Percentiles rank a stretch among this genome's conserved stretches.
Conservation (phyloP, 2,329 filamentous ascomycete species). For the Aschersonia sp. region DNA sequence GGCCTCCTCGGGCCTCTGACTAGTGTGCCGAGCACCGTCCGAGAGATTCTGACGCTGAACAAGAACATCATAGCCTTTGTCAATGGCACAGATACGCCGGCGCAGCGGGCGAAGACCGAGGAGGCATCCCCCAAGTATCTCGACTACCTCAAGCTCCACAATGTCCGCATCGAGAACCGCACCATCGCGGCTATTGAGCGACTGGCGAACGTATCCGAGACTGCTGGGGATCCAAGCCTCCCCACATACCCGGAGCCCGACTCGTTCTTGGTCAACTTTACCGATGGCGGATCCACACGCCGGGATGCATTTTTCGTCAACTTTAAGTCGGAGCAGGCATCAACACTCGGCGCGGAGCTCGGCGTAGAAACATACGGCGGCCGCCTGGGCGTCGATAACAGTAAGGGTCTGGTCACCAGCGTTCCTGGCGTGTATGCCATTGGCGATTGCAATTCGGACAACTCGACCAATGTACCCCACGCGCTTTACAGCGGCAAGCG, state of each 20-base stretch:
- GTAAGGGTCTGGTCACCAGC: slow-evolving; percentile 33
- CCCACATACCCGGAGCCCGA: slow-evolving; percentile 34
- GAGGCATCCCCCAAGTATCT: slow-evolving; percentile 29
- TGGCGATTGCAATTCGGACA: slow-evolving; percentile 45
- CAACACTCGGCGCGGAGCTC: slow-evolving; percentile 28
- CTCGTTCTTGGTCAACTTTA: slow-evolving; percentile 39
- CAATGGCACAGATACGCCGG: slow-evolving; percentile 41
- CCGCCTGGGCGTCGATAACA: slow-evolving; percentile 25
- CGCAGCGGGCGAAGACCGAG: slow-evolving; percentile 21
- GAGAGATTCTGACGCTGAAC: slow-evolving; percentile 41
- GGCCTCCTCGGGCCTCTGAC: slow-evolving; percentile 34
- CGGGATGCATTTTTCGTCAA: slow-evolving; percentile 38
- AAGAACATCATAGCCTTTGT: slow-evolving; percentile 40
- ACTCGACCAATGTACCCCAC: slow-evolving; percentile 45
- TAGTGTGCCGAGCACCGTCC: slow-evolving; percentile 27
- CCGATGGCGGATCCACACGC: slow-evolving; percentile 25
- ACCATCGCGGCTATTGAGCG: slow-evolving; percentile 34
- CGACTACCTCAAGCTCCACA: slow-evolving; percentile 31
- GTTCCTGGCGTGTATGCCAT: slow-evolving; percentile 40
- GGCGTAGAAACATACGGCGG: slow-evolving; percentile 29
- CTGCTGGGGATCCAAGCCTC: slow-evolving; percentile 22
- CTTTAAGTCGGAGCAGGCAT: slow-evolving; percentile 31
- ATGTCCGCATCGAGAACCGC: slow-evolving; percentile 40
- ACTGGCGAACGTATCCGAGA: slow-evolving; percentile 22
- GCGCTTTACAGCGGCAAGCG: slow-evolving; percentile 45